Conservation (phyloP, 2,329 filamentous ascomycete genomes). For the Cladosporium sp. region DNA sequence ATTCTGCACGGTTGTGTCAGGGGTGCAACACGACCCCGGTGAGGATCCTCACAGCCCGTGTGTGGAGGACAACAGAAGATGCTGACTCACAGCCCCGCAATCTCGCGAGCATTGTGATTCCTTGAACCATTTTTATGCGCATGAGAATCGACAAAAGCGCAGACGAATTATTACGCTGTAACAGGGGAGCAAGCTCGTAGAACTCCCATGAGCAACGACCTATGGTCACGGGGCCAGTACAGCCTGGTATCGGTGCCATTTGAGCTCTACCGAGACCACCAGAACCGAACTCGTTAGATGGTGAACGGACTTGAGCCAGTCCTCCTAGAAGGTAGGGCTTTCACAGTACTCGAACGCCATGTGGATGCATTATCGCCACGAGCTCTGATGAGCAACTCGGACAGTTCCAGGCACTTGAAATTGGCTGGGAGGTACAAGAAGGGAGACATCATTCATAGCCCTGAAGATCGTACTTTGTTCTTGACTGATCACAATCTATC, state of each 20-base stretch:
- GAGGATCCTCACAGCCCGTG: not conserved
- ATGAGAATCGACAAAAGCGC: too few relatives aligned
- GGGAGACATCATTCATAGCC: not conserved
- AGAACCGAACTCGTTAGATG: not conserved
- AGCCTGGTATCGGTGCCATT: not conserved
- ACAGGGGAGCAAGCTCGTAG: not conserved
- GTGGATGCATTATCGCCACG: conserved; percentile 1
- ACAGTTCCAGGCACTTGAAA: not conserved
- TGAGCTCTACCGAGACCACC: not conserved
- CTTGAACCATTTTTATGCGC: too few relatives aligned
- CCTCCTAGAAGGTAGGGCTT: not conserved
- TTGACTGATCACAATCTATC: not conserved
- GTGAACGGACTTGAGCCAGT: not conserved
- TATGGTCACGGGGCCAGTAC: not conserved
- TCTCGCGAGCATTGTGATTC: too few relatives aligned
- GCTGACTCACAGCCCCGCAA: not conserved
- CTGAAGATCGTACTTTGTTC: not conserved
- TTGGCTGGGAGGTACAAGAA: not conserved
- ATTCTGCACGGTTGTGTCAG: not conserved
- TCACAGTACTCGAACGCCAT: not conserved
- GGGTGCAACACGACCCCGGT: not conserved
- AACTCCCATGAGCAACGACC: not conserved
- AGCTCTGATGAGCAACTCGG: not conserved
- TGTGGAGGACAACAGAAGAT: not conserved
- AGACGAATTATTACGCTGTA: too few relatives aligned